Evolutionary conservation across 306 rosid genomes (phyloP).

Genomic region (Mimosa pudica): DNA sequence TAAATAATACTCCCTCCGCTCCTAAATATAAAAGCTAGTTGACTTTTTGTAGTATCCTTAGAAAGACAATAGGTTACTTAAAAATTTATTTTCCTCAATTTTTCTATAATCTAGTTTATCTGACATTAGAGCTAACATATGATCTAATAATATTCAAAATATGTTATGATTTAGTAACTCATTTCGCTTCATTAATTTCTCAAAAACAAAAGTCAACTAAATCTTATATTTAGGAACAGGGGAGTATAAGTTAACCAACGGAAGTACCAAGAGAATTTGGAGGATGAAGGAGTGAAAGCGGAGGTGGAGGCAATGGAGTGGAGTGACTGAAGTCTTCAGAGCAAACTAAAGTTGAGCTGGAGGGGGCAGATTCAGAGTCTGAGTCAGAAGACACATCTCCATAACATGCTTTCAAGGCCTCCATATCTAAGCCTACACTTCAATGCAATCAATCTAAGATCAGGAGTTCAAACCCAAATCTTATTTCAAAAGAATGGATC

Average conservation of each 20-base stretch:
- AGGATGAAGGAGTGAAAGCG: slow-evolving; percentile 61
- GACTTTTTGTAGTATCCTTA: too few relatives aligned
- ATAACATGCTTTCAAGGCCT: slow-evolving; percentile 69
- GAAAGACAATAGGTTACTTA: too few relatives aligned
- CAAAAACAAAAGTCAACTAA: too few relatives aligned
- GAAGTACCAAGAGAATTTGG: slow-evolving; percentile 55
- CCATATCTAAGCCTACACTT: slow-evolving; percentile 46
- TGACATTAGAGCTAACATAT: too few relatives aligned
- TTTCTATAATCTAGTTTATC: too few relatives aligned
- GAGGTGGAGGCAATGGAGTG: slow-evolving; percentile 66
- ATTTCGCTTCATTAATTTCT: too few relatives aligned
- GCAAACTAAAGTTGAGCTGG: slow-evolving; percentile 22
- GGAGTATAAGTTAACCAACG: background rate
- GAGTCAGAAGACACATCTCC: slow-evolving; percentile 72
- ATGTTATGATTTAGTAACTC: too few relatives aligned
- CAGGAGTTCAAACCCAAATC: slow-evolving; percentile 26
- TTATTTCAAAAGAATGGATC: slow-evolving; percentile 2
- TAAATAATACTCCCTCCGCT: background rate
- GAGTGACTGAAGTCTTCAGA: slow-evolving; percentile 19
- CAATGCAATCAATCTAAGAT: background rate
- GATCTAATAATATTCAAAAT: too few relatives aligned
- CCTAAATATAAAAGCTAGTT: too few relatives aligned
- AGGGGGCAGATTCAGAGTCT: slow-evolving; percentile 50
- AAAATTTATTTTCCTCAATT: too few relatives aligned
- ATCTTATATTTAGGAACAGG: too few relatives aligned